Evolutionary conservation across 495 filamentous ascomycete species (phyloP), one percentile per base, ranked within the genome.

Genomic region (Aspergillus mulundensis): DNA sequence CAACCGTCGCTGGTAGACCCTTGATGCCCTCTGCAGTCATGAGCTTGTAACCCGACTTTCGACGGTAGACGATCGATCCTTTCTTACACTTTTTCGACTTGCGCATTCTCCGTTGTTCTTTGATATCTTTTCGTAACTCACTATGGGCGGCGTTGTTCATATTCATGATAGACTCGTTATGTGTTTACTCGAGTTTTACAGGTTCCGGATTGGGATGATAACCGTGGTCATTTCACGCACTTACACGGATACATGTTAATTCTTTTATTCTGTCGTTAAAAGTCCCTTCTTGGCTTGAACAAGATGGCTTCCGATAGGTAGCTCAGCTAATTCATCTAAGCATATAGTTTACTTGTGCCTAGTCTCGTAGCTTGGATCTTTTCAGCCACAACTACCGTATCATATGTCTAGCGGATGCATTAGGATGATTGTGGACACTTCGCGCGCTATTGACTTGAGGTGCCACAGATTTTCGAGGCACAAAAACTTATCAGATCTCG

Each of bases 1-100:
- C 61, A 83, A 76, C 70, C 83, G 82, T 59, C 80, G 83, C 66
- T 85, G 82, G 81, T 85, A 81, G 70, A 64, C 44, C 39, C 47
- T 56, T 61, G 10, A 38, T 64, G 53, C 58, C 46, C 53, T 59
- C 52, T 53, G 41, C 60, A 66, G 52, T 64, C 61, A 57, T 51
- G 61, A 70, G 63, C 66, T 67, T 67, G 65, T 69, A 64, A 66
- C 54, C 55, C 57, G 51, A 59, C 65, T 61, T 61, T 56, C 62
- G 59, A 46, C 62, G 70, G 70, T 74, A 74, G 70, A 73, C 65
- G 61, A 64, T 63, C 51, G 59, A 61, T 64, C 8, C 25, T 59
- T 63, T 30, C 15, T 40, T 57, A 41, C 32, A n/a, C n/a, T n/a
- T 36, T 36, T 14, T 15, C 32, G 32, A 36, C 32, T 36, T 61